Percentiles rank a stretch among this genome's conserved stretches.
Evolutionary conservation across 257 asterid species (phyloP).

Genomic region (Przewalskia tangutica): DNA sequence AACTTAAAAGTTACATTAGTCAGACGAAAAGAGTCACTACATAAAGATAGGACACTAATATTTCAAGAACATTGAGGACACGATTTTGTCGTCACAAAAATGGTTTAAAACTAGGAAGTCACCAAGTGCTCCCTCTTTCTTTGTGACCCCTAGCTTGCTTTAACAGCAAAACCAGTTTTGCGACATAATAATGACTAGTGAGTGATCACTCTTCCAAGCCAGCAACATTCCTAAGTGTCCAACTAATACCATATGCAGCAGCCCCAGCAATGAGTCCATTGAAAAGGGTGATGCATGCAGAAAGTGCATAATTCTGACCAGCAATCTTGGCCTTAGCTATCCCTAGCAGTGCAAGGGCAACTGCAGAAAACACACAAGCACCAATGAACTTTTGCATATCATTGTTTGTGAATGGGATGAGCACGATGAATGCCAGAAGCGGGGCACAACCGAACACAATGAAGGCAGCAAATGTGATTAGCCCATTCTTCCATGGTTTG

Average conservation of each 20-base stretch:
- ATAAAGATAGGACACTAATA: neutral
- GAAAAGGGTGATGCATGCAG: slow-evolving; percentile 29
- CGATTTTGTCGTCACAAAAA: neutral
- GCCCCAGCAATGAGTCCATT: slow-evolving; percentile 55
- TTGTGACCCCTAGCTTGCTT: neutral
- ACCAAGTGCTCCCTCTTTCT: neutral
- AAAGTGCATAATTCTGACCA: slow-evolving; percentile 31
- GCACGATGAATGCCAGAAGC: slow-evolving; percentile 43
- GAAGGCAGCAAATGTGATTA: slow-evolving; percentile 47
- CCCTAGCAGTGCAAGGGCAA: slow-evolving; percentile 49
- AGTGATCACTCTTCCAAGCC: slow-evolving; percentile 34
- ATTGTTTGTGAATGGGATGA: slow-evolving; percentile 45
- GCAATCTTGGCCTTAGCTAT: slow-evolving; percentile 53
- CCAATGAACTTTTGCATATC: slow-evolving; percentile 39
- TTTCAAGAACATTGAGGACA: neutral
- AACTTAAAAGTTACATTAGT: neutral
- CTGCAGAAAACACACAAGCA: slow-evolving; percentile 45
- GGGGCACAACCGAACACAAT: slow-evolving; percentile 47
- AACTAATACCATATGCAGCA: slow-evolving; percentile 51
- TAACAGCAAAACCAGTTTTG: neutral
- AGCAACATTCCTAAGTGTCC: slow-evolving; percentile 57
- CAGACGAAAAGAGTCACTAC: neutral
- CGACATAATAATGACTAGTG: neutral
- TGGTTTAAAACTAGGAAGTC: neutral
- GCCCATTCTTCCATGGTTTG: slow-evolving; percentile 63